Percentiles rank a stretch among this genome's conserved stretches.
Evolutionary conservation across 495 filamentous ascomycete species (phyloP).

Genomic region (Neurospora sublineolata): DNA sequence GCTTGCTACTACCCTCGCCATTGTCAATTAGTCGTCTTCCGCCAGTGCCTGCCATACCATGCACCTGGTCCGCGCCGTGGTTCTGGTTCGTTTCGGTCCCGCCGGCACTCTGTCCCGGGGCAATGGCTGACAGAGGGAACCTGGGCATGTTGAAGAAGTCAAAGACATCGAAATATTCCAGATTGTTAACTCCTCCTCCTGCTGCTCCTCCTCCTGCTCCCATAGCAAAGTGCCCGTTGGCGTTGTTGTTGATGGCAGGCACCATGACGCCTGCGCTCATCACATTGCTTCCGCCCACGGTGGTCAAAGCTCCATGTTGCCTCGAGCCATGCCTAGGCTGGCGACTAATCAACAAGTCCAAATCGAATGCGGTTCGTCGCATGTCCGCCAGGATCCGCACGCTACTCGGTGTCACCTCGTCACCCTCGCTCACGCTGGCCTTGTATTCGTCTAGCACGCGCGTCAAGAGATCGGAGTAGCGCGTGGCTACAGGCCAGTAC

Average conservation of each 20-base stretch:
- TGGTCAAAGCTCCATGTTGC: background rate
- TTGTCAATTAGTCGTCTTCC: background rate
- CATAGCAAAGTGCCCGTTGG: background rate
- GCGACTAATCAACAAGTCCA: constrained; percentile 76
- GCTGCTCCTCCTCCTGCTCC: background rate
- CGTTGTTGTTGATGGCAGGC: background rate
- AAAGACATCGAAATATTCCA: constrained; percentile 88
- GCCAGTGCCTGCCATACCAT: constrained; percentile 2
- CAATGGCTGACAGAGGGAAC: constrained; percentile 36
- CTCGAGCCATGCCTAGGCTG: constrained; percentile 52
- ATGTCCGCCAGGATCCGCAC: constrained; percentile 84
- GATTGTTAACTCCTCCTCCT: constrained; percentile 44
- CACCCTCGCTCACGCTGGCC: constrained; percentile 62
- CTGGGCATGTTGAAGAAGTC: constrained; percentile 86
- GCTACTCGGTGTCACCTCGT: constrained; percentile 64
- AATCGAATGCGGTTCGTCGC: constrained; percentile 72
- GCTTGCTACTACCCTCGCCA: background rate
- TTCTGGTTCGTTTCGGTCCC: constrained; percentile 12
- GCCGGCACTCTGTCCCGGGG: constrained; percentile 16
- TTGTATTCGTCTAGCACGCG: constrained; percentile 76
- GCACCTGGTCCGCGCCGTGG: background rate
- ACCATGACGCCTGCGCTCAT: constrained; percentile 7
- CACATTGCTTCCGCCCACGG: constrained; percentile 17
- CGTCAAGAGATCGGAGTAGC: constrained; percentile 69
- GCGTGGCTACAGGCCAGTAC: constrained; percentile 72